Conservation (phyloP, 352 stramenopile species). For the Blastocystis sp. region DNA sequence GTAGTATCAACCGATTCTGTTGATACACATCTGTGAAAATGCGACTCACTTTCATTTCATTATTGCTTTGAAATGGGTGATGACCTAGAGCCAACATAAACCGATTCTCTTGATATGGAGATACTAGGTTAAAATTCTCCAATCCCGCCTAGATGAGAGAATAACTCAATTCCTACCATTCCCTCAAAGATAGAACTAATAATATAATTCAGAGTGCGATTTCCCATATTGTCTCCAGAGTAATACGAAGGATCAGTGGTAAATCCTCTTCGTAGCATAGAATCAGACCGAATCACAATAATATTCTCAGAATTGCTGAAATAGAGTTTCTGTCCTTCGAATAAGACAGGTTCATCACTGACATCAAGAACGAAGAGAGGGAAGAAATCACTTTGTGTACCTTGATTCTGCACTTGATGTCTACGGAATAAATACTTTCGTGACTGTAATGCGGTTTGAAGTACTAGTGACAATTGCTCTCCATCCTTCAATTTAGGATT, state of each 20-base stretch:
- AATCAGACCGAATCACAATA: constrained; percentile 34
- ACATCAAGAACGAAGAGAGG: constrained; percentile 47
- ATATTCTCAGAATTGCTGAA: neutral
- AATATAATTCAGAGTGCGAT: neutral
- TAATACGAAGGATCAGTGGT: neutral
- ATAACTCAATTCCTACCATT: neutral
- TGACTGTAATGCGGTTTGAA: constrained; percentile 5
- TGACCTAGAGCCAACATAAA: constrained; percentile 33
- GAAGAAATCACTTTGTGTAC: neutral
- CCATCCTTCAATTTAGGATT: neutral
- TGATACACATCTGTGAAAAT: constrained; percentile 33
- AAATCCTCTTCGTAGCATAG: neutral
- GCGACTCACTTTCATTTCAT: neutral
- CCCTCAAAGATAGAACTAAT: constrained; percentile 36
- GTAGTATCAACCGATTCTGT: constrained; percentile 11
- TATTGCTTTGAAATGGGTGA: constrained; percentile 31
- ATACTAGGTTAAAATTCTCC: constrained; percentile 37
- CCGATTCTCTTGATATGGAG: neutral
- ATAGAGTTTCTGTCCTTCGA: neutral
- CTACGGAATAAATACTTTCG: neutral
- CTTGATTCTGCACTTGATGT: neutral
- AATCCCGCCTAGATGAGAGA: neutral
- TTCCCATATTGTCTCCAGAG: neutral
- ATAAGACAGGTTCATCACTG: neutral
- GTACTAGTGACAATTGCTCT: constrained; percentile 12